phyloP scores from a whole-genome alignment of 495 filamentous ascomycete species.

The Aspergillus kassunensis region DNA sequence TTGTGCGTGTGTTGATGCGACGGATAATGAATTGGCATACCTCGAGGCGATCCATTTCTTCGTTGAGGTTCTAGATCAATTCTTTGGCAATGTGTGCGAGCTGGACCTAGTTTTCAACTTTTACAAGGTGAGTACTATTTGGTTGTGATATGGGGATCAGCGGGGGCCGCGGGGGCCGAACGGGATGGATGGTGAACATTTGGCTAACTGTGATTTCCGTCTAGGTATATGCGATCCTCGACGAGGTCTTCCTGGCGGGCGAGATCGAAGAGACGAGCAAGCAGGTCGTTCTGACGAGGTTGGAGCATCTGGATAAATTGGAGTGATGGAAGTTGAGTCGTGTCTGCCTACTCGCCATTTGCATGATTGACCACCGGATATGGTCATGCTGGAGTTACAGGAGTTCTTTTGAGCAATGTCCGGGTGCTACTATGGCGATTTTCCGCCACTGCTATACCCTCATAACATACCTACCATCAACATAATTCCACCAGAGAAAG shows the following conservation, averaged over 20 bases:
- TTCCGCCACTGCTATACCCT: constrained; percentile 7
- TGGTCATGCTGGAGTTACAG: constrained; percentile 22
- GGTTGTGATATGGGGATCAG: not conserved
- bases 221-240: constrained; percentile 97
- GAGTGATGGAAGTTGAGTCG: constrained; percentile 50
- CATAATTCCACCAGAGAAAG: not conserved
- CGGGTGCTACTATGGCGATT: not conserved
- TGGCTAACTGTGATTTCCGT: constrained; percentile 10
- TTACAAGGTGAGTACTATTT: constrained; percentile 63
- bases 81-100: constrained; percentile 99
- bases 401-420: constrained; percentile 4
- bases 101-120: constrained; percentile 99
- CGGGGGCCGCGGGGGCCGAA: not conserved
- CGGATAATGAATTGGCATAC: constrained; percentile 97
- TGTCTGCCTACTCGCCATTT: constrained; percentile 8
- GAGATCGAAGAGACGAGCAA: constrained; percentile 99
- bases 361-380: constrained; percentile 18
- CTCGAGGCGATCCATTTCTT: constrained; percentile 99
- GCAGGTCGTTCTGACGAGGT: constrained; percentile 88
- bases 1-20: constrained; percentile 97
- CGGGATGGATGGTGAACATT: constrained; percentile 1
- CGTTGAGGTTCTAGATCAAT: constrained; percentile 95
- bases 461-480: constrained; percentile 2
- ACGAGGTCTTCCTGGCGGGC: constrained; percentile 94
- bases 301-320: constrained; percentile 95